phyloP scores from a whole-genome alignment of 2,329 filamentous ascomycete genomes.

The Phialophora expanda region DNA sequence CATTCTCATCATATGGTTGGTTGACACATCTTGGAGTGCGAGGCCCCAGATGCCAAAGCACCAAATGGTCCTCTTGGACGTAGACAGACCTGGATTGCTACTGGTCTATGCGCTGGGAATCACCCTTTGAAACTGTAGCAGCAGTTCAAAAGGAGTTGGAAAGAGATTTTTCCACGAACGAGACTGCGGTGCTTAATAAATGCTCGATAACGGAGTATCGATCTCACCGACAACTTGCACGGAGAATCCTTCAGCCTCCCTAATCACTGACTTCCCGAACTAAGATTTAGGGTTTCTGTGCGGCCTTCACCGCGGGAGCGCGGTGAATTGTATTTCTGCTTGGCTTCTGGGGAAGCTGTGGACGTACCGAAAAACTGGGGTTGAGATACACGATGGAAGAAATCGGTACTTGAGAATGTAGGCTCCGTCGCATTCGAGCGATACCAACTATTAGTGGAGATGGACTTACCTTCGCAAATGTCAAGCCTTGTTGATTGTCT shows the following conservation, averaged over 20 bases:
- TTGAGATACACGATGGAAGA: neutral
- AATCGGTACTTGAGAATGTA: neutral
- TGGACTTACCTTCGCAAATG: neutral
- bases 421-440: neutral
- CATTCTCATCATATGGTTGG: constrained; percentile 1
- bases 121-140: neutral
- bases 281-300: constrained; percentile 3
- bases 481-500: neutral
- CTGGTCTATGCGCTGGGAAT: too few species aligned
- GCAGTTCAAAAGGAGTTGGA: neutral
- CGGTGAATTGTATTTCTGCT: constrained; percentile 2
- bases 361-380: neutral
- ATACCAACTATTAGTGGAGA: neutral
- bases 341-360: constrained; percentile 1
- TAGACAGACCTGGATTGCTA: neutral
- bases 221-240: neutral
- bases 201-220: neutral
- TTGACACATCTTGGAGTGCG: neutral
- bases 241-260: neutral
- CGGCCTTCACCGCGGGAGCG: neutral
- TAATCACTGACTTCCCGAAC: neutral
- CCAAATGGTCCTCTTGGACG: neutral
- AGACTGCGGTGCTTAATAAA: neutral
- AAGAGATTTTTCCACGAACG: neutral
- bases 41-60: neutral